Percentiles rank a stretch among this genome's conserved stretches.
Evolutionary conservation across 2,329 filamentous ascomycete species (phyloP).

Genomic region (Parastagonospora avenae): DNA sequence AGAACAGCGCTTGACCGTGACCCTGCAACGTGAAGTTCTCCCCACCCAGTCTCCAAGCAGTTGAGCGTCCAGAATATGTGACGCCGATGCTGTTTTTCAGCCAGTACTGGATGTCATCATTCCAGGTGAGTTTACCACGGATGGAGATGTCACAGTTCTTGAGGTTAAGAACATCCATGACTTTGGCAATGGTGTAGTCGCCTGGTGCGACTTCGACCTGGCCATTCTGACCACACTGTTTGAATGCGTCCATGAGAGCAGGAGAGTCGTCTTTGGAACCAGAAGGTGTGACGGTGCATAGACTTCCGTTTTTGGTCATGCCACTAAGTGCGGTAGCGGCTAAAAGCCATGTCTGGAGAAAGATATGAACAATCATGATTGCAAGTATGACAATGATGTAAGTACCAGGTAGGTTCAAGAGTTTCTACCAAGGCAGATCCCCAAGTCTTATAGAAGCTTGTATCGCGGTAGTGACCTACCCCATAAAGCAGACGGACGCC

Average conservation of each 20-base stretch:
- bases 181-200: constrained; percentile 33
- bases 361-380: constrained; percentile 13
- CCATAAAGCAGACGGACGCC: not conserved
- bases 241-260: constrained; percentile 35
- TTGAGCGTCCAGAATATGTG: constrained; percentile 27
- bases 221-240: constrained; percentile 33
- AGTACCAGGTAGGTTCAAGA: not conserved
- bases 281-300: constrained; percentile 30
- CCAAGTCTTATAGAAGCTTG: constrained; percentile 19
- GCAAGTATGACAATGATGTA: not conserved
- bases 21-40: constrained; percentile 29
- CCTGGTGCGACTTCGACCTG: constrained; percentile 30
- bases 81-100: constrained; percentile 25
- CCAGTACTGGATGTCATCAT: constrained; percentile 35
- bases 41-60: constrained; percentile 31
- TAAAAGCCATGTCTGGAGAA: constrained; percentile 13
- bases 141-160: constrained; percentile 36
- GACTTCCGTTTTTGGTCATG: constrained; percentile 29
- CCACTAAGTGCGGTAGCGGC: constrained; percentile 14
- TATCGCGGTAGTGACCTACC: constrained; percentile 7
- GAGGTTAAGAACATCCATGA: constrained; percentile 32
- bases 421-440: not conserved
- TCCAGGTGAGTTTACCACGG: constrained; percentile 32
- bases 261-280: constrained; percentile 27
- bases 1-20: constrained; percentile 31